A percentile compares a stretch with the other conserved stretches of the same genome.
phyloP scores from a whole-genome alignment of 2,329 filamentous ascomycete genomes.

The Arthrobotrys entomopaga region DNA sequence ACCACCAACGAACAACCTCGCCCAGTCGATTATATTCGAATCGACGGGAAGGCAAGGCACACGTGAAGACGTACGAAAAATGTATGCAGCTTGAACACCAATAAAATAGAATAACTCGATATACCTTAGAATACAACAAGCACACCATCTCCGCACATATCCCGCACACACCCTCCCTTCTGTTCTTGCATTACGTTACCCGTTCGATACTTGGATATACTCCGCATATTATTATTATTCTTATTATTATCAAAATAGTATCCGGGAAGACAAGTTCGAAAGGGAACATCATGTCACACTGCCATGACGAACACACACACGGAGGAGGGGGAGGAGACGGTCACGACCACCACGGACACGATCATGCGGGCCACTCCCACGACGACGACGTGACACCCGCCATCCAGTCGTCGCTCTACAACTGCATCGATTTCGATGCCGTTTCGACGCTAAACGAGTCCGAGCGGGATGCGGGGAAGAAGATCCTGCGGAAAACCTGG shows the following conservation, averaged over 20 bases:
- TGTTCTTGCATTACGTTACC: neutral
- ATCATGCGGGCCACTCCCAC: slow-evolving; percentile 79
- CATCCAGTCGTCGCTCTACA: slow-evolving; percentile 88
- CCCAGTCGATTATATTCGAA: neutral
- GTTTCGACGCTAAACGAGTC: slow-evolving; percentile 88
- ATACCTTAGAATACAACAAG: slow-evolving; percentile 5
- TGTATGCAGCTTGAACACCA: slow-evolving; percentile 5
- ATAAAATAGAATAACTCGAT: neutral
- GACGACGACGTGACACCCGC: slow-evolving; percentile 91
- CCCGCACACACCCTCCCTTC: slow-evolving; percentile 5
- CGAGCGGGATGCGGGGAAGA: slow-evolving; percentile 73
- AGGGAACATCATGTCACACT: slow-evolving; percentile 41
- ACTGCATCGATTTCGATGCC: slow-evolving; percentile 87
- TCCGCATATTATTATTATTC: too few relatives aligned
- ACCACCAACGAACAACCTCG: neutral
- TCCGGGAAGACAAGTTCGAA: neutral
- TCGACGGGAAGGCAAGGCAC: neutral
- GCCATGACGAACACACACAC: slow-evolving; percentile 51
- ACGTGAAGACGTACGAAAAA: neutral
- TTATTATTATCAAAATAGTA: too few relatives aligned
- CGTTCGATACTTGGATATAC: neutral
- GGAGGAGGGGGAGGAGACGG: slow-evolving; percentile 62
- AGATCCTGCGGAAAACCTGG: slow-evolving; percentile 91
- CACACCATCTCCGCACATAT: neutral
- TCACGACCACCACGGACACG: slow-evolving; percentile 66